phyloP scores from a whole-genome alignment of 345 rosid genomes.

The Hirschfeldia incana region DNA sequence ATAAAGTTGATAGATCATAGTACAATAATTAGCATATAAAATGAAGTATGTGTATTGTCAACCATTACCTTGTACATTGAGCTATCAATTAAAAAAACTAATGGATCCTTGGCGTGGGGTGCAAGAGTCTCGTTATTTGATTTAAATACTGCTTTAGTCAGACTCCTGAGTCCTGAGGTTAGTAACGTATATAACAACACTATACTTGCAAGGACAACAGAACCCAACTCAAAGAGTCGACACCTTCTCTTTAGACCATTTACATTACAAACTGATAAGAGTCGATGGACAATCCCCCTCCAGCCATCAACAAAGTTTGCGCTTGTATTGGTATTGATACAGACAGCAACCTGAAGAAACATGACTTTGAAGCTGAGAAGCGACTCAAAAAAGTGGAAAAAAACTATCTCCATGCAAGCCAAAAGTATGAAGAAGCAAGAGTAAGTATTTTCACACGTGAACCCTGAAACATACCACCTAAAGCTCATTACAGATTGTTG shows the following conservation, averaged over 20 bases:
- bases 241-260: neutral
- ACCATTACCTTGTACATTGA: neutral
- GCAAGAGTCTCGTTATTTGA: neutral
- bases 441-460: neutral
- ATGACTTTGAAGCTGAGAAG: conserved; percentile 16
- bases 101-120: neutral
- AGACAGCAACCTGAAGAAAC: neutral
- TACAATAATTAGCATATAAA: neutral
- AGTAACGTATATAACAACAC: neutral
- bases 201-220: neutral
- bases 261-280: neutral
- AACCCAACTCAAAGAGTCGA: neutral
- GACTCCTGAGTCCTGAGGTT: neutral
- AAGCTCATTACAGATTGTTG: neutral
- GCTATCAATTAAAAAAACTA: neutral
- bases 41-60: neutral
- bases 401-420: conserved; percentile 24
- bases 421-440: neutral
- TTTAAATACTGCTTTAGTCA: neutral
- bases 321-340: neutral
- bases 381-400: conserved; percentile 20
- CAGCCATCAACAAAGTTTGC: neutral
- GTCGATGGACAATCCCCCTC: neutral
- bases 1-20: neutral
- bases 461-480: neutral